Base-by-base conservation (phyloP, 2,329 filamentous ascomycete species). In the Aspergillus pseudonomiae region DNA sequence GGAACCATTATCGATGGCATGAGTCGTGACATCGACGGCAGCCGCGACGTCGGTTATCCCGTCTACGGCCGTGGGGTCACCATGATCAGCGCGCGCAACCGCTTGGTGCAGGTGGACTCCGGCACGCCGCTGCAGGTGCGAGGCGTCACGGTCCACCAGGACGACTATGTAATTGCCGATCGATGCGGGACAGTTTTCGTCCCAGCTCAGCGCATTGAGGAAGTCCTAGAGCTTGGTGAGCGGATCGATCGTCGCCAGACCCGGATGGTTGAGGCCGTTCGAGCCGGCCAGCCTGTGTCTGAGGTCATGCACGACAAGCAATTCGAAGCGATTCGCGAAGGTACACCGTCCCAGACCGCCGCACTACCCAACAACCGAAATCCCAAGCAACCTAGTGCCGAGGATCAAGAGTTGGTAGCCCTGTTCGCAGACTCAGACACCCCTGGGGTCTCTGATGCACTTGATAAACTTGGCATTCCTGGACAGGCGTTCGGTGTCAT, bases 1-100 rank as follows among this genome's bases (percentile, higher is more conserved):
- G 74, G 74, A 4, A 72, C 74, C 3, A 60, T 75, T 64, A 73
- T 76, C n/a, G 73, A 76, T 39, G 74, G 74, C 21, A 68, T 74
- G 70, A 71, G 73, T 41, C 73, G 74, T 7, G 74, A 76, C 16
- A 75, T 77, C 12, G 73, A 77, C 39, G 76, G 75, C 6, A 73
- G 74, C 41, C 72, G 73, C 1, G 72, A 76, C 0, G 66, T 72
- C 21, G 66, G 69, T 24, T 78, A 76, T 60, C 75, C 75, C 12
- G 72, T 78, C 6, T 77, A 72, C 57, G 75, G 76, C 39, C 69
- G 71, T 2, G 74, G 74, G 0, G 69, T 74, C 9, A 73, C 69
- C 0, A 77, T 77, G 71, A 70, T 77, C 59, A 75, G 75, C 53
- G 74, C 72, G 5, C 72, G 73, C 12, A 73, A 73, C 30, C 63